phyloP scores from a whole-genome alignment of 805 yeast genomes.

The Pichia californica region DNA sequence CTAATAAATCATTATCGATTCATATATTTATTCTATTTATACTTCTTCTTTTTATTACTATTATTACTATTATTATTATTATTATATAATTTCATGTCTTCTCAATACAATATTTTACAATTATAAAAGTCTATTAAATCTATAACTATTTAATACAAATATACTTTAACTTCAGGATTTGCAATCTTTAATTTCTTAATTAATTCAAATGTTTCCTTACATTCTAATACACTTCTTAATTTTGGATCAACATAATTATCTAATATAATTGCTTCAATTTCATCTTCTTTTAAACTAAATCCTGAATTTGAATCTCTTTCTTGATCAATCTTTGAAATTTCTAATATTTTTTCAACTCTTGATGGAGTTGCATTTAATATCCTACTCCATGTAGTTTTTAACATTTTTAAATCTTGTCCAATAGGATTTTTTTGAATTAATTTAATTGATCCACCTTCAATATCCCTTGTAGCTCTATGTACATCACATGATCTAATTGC shows the following conservation, averaged over 20 bases:
- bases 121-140: too few relatives aligned
- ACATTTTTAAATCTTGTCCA: constrained; percentile 49
- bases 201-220: constrained; percentile 37
- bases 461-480: constrained; percentile 50
- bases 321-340: constrained; percentile 4
- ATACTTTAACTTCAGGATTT: constrained; percentile 41
- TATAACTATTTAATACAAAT: constrained; percentile 35
- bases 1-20: too few relatives aligned
- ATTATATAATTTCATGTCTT: too few relatives aligned
- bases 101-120: too few relatives aligned
- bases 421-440: constrained; percentile 70
- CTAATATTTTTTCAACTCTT: constrained; percentile 33
- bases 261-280: constrained; percentile 48
- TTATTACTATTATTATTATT: constrained; percentile 3
- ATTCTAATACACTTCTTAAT: constrained; percentile 55
- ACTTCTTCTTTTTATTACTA: neutral
- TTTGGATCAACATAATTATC: constrained; percentile 61
- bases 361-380: constrained; percentile 62
- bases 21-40: neutral
- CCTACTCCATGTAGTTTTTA: constrained; percentile 39
- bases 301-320: constrained; percentile 25
- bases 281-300: constrained; percentile 33
- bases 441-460: constrained; percentile 50
- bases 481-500: constrained; percentile 86
- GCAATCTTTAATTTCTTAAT: constrained; percentile 33